These are phyloP conservation scores for Colletotrichum euphorbiae DNA, from an alignment of 2,329 filamentous ascomycete species.

Conservation along the genomic window DNA sequence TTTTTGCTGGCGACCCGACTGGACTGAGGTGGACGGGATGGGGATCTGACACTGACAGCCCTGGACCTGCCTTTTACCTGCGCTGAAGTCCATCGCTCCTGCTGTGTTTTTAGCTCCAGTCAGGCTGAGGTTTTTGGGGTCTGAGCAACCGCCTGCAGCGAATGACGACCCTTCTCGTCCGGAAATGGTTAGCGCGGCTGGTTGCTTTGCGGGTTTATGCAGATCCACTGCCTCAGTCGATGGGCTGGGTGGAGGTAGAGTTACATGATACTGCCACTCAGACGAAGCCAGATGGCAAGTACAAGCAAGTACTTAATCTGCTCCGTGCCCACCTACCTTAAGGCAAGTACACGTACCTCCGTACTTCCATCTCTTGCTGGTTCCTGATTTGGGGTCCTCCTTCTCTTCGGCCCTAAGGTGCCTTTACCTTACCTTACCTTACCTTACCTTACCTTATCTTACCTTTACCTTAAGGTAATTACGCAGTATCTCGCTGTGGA, in stretches of 20 bases:
- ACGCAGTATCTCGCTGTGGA: background rate
- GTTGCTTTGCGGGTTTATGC: constrained; percentile 16
- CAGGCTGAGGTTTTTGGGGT: constrained; percentile 30
- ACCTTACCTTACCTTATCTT: no score
- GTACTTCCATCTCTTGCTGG: background rate
- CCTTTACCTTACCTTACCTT: no score
- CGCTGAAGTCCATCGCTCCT: no score
- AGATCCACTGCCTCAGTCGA: constrained; percentile 37
- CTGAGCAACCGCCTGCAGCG: constrained; percentile 39
- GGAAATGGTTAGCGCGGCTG: constrained; percentile 14
- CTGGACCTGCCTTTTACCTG: no score
- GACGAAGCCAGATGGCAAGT: background rate
- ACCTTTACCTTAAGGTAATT: no score
- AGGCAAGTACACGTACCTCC: constrained; percentile 27
- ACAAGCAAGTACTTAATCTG: background rate
- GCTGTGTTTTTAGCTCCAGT: constrained; percentile 10
- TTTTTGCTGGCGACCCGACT: no score
- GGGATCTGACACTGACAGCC: no score
- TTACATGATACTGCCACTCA: background rate
- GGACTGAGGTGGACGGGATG: background rate
- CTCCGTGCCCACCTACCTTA: constrained; percentile 4
- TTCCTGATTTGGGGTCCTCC: constrained; percentile 16
- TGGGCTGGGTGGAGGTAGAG: constrained; percentile 19
- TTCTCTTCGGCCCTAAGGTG: constrained; percentile 1
- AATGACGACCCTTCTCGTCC: constrained; percentile 25